phyloP scores from a whole-genome alignment of 2,329 filamentous ascomycete genomes.

The Arthrobotrys entomopaga region DNA sequence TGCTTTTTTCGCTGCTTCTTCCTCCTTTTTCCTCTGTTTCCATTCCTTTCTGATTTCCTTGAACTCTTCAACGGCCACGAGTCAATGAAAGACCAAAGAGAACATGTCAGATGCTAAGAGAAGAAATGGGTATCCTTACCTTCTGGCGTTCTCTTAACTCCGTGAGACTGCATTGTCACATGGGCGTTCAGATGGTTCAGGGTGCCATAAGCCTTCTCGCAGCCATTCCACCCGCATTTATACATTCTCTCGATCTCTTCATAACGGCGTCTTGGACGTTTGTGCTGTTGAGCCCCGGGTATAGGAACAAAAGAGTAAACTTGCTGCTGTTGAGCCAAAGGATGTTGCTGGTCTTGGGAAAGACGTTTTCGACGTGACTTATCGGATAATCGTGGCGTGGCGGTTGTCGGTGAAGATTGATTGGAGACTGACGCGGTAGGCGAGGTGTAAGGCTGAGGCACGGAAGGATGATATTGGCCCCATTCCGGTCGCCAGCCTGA shows the following conservation, averaged over 20 bases:
- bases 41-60: conserved; percentile 99
- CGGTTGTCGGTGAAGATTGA: conserved; percentile 52
- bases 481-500: conserved; percentile 52
- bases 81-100: neutral
- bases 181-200: conserved; percentile 97
- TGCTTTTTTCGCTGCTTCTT: conserved; percentile 87
- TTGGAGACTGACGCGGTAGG: conserved; percentile 59
- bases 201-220: conserved; percentile 98
- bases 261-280: conserved; percentile 89
- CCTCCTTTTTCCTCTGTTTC: conserved; percentile 99
- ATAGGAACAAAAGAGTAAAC: conserved; percentile 99
- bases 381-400: conserved; percentile 48
- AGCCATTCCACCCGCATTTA: conserved; percentile 98
- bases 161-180: conserved; percentile 98
- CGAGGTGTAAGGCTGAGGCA: conserved; percentile 54
- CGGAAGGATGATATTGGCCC: conserved; percentile 55
- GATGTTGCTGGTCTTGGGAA: conserved; percentile 62
- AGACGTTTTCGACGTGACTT: conserved; percentile 55
- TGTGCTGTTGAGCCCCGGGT: conserved; percentile 95
- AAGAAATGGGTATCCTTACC: conserved; percentile 70
- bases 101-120: neutral
- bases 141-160: conserved; percentile 93
- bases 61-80: conserved; percentile 74
- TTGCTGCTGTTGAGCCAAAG: conserved; percentile 67
- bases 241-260: conserved; percentile 99